Evolutionary conservation across 768 basidiomycete genomes (phyloP).

Genomic region (Trichaptum fuscoviolaceum): DNA sequence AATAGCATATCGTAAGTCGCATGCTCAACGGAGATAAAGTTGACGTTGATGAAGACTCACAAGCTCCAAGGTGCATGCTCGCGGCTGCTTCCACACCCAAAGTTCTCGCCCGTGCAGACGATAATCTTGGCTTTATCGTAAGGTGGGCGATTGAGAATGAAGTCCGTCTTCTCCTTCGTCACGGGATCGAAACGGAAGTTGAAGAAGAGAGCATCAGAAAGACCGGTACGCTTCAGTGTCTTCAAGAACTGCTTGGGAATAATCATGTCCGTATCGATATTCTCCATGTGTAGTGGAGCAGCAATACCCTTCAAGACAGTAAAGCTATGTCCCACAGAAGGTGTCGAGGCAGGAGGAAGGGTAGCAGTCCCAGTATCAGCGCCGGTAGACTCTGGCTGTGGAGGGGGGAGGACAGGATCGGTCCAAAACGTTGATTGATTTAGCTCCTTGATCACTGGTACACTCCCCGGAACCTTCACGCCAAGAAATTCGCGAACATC

Average conservation of each 20-base stretch:
- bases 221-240: slow-evolving; percentile 84
- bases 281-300: slow-evolving; percentile 75
- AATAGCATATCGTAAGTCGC: slow-evolving; percentile 9
- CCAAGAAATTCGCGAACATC: slow-evolving; percentile 78
- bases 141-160: slow-evolving; percentile 76
- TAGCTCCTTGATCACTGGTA: slow-evolving; percentile 59
- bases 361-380: slow-evolving; percentile 25
- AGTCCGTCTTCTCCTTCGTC: slow-evolving; percentile 78
- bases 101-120: slow-evolving; percentile 82
- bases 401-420: slow-evolving; percentile 55
- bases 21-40: neutral
- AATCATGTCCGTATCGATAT: slow-evolving; percentile 92
- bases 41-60: slow-evolving; percentile 39
- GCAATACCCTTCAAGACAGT: slow-evolving; percentile 66
- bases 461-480: slow-evolving; percentile 33
- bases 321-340: slow-evolving; percentile 56
- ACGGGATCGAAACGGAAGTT: slow-evolving; percentile 73
- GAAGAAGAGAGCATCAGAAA: slow-evolving; percentile 79
- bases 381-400: slow-evolving; percentile 36
- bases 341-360: slow-evolving; percentile 37
- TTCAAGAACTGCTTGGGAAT: slow-evolving; percentile 94
- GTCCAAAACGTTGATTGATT: slow-evolving; percentile 75
- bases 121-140: slow-evolving; percentile 74
- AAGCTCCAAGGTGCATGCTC: slow-evolving; percentile 90
- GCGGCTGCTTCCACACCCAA: slow-evolving; percentile 86